A percentile compares a stretch with the other conserved stretches of the same genome.
Conservation (phyloP, 75 land plant species). For the Sequoia sempervirens region DNA sequence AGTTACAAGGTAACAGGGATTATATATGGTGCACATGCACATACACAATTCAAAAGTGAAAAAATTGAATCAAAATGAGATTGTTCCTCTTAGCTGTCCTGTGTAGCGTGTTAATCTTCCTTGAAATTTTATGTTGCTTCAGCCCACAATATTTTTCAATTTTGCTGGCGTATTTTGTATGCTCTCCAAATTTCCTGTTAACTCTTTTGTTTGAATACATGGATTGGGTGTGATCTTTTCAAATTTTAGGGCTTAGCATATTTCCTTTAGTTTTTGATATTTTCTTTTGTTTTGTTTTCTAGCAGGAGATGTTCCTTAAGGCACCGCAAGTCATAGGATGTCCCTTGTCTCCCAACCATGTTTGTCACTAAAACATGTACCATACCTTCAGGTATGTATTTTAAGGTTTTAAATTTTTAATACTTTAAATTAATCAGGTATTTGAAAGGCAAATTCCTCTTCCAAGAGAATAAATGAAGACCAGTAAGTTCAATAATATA, state of each 20-base stretch:
- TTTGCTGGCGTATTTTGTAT: not conserved
- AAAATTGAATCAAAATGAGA: not conserved
- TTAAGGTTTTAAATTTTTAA: not conserved
- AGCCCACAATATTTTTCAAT: not conserved
- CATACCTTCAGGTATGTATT: not conserved
- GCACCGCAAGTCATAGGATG: not conserved
- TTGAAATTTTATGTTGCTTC: not conserved
- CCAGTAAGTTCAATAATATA: not conserved
- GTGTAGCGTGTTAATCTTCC: no score
- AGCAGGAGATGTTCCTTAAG: not conserved
- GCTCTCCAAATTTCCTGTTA: not conserved
- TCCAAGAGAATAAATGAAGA: not conserved
- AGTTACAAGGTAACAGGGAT: no score
- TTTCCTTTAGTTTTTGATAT: not conserved
- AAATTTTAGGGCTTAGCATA: not conserved
- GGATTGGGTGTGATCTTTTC: not conserved
- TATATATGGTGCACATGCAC: no score
- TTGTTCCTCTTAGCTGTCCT: not conserved
- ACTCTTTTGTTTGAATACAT: not conserved
- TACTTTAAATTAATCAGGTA: not conserved
- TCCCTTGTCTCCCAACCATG: not conserved
- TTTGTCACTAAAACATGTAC: not conserved
- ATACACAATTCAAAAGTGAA: not conserved
- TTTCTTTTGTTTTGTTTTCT: not conserved
- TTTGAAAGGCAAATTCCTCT: not conserved